These are phyloP conservation scores for Phyllachora maydis DNA, from an alignment of 2,329 filamentous ascomycete genomes.

Conservation along the genomic window DNA sequence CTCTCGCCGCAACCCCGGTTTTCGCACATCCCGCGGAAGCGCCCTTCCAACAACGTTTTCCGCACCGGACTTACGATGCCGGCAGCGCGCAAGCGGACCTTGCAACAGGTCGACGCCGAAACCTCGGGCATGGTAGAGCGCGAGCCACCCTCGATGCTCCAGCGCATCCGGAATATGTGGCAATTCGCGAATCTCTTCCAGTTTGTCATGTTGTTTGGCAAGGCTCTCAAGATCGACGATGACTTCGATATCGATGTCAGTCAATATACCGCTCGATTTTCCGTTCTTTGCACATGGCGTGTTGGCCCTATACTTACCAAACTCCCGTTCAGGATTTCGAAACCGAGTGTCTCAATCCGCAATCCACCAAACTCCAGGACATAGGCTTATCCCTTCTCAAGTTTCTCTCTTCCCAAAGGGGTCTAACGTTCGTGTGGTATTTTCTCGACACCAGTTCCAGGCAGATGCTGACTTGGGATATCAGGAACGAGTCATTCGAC, in stretches of 20 bases:
- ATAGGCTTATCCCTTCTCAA: constrained; percentile 79
- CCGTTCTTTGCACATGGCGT: not conserved
- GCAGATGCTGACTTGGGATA: no score
- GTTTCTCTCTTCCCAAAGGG: constrained; percentile 82
- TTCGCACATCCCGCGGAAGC: no score
- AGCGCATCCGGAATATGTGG: constrained; percentile 73
- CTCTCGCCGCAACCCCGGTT: constrained; percentile 1
- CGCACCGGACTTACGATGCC: constrained; percentile 18
- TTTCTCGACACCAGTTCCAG: no score
- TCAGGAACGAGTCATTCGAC: constrained; percentile 70
- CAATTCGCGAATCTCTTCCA: constrained; percentile 88
- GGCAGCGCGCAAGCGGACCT: constrained; percentile 24
- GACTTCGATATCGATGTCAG: constrained; percentile 71
- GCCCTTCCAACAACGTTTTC: no score
- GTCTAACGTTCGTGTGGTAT: constrained; percentile 79
- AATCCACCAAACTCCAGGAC: constrained; percentile 53
- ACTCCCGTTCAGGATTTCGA: constrained; percentile 51
- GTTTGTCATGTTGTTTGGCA: constrained; percentile 82
- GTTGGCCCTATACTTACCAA: not conserved
- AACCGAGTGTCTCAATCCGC: constrained; percentile 64
- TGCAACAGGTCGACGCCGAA: constrained; percentile 20
- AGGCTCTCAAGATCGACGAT: constrained; percentile 74
- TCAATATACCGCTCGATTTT: no score
- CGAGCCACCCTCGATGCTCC: constrained; percentile 23
- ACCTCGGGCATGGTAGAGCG: constrained; percentile 9